Evolutionary conservation across 1,139 yeast species (phyloP).

Genomic region (Sugiyamaella grinbergsii): DNA sequence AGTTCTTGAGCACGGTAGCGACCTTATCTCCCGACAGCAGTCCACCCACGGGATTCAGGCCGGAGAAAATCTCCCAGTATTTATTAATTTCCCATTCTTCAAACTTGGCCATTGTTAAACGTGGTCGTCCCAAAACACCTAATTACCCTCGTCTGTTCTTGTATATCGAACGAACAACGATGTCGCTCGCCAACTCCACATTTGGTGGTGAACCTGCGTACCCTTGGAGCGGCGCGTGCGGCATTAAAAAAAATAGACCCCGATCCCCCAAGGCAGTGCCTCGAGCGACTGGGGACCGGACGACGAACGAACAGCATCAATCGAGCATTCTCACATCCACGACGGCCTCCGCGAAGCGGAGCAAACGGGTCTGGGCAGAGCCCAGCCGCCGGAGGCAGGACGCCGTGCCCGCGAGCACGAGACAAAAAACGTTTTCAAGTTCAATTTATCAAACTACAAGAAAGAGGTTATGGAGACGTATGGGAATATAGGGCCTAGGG

Average conservation of each 20-base stretch:
- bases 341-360: too few relatives aligned
- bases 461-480: too few relatives aligned
- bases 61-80: slow-evolving; percentile 96
- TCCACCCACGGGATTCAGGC: slow-evolving; percentile 77
- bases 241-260: too few relatives aligned
- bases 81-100: slow-evolving; percentile 95
- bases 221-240: slow-evolving; percentile 3
- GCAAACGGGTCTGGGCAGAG: slow-evolving; percentile 1
- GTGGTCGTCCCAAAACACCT: too few relatives aligned
- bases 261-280: too few relatives aligned
- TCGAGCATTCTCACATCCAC: too few relatives aligned
- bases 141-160: too few relatives aligned
- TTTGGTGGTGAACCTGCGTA: background rate
- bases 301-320: too few relatives aligned
- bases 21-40: slow-evolving; percentile 84
- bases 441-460: slow-evolving; percentile 5
- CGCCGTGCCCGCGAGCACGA: too few relatives aligned
- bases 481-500: background rate
- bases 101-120: slow-evolving; percentile 47
- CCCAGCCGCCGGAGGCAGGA: slow-evolving; percentile 3
- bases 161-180: background rate
- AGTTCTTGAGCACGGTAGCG: slow-evolving; percentile 82
- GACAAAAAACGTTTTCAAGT: too few relatives aligned
- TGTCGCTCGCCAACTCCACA: background rate
- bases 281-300: background rate